Percentiles rank a stretch among this genome's conserved stretches.
phyloP scores from a whole-genome alignment of 208 protist genomes.

The Tritrichomonas musculus region DNA sequence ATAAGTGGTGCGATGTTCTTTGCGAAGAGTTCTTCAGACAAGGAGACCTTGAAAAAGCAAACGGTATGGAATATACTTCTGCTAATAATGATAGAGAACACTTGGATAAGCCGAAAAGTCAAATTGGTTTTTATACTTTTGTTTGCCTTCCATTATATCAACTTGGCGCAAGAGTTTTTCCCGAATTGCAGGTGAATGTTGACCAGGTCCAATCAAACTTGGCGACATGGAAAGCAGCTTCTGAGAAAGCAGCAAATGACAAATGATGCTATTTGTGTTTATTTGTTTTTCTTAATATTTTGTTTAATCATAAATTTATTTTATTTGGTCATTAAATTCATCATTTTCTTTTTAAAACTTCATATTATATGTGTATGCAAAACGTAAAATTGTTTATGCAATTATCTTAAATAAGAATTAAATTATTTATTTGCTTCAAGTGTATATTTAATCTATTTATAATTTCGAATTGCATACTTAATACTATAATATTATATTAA shows the following conservation, averaged over 20 bases:
- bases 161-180: not conserved
- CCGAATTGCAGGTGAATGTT: not conserved
- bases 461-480: not conserved
- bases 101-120: not conserved
- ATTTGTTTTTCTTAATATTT: not conserved
- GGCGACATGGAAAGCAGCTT: not conserved
- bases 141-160: not conserved
- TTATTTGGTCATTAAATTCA: not conserved
- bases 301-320: not conserved
- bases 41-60: not conserved
- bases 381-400: not conserved
- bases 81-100: not conserved
- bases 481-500: too few species aligned
- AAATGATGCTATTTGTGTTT: not conserved
- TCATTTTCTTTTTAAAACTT: not conserved
- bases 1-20: slow-evolving; percentile 8
- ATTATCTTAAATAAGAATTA: not conserved
- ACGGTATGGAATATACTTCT: not conserved
- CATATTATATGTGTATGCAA: not conserved
- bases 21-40: slow-evolving; percentile 30
- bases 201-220: not conserved
- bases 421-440: not conserved
- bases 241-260: not conserved
- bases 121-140: slow-evolving; percentile 24
- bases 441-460: not conserved